Base-by-base conservation (phyloP, 441 rosid species). In the Euphorbia corollata region DNA sequence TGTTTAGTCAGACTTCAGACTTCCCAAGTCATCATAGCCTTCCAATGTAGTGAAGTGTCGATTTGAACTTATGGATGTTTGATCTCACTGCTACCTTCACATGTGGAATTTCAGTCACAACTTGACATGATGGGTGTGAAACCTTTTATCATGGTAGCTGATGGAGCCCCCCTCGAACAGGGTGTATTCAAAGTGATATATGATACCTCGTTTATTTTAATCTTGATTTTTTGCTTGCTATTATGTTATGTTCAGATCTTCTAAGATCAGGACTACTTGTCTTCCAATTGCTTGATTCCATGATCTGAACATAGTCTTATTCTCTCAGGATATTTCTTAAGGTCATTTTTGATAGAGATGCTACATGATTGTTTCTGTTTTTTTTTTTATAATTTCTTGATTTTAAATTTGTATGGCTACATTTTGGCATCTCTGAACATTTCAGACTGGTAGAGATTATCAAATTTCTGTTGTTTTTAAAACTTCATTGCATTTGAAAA, bases 261-360 rank as follows among this genome's bases (percentile, higher is more conserved):
- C 51, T 19, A 8, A 24, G 9, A 57, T 9, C 27, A 64, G 43
- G 53, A 48, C 41, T 50, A 27, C 10, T 27, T 64, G 20, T 57
- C 59, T 4, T 10, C 27, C 59, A 50, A 18, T 3, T 27, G 27
- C 57, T 50, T 64, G 43, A 55, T 38, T 4, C 54, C 59, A 51
- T 7, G 27, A 51, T 64, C 59, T 51, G 27, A 64, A 64, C 66
- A 13, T 34, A 30, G 59, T 51, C 16, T 18, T 48, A 5, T 64
- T 10, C 15, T 23, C 48, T 15, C 3, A 13, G 50, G 19, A 36
- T 6, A 11, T 39, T 12, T 36, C 41, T 36, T 36, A 5, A 36
- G 41, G 9, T 36, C 41, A 36, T 36, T 36, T 36, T 36, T 36
- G 7, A 36, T 36, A 36, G 41, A 5, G 8, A 36, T 2, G 41